These are phyloP conservation scores for Colletotrichum echinochloae DNA, from an alignment of 2,329 filamentous ascomycete species.

Conservation along the genomic window DNA sequence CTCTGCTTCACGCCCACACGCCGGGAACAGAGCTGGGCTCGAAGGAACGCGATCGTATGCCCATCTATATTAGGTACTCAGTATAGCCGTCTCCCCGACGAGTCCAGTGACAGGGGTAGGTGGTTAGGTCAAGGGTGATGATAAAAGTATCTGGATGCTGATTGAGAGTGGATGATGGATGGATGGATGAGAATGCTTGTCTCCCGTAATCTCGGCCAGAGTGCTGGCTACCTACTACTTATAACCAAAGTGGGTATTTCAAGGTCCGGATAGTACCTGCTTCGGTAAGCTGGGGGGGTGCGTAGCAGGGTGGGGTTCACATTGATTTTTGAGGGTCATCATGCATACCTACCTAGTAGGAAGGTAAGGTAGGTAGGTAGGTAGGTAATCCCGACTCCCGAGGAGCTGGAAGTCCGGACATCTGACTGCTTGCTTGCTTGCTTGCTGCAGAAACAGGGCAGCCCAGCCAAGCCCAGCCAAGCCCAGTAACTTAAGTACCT, in stretches of 20 bases:
- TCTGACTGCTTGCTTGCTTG: not conserved
- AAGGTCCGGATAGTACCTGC: not conserved
- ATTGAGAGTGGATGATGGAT: not conserved
- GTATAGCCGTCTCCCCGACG: not conserved
- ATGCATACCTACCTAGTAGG: not conserved
- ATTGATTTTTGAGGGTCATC: not conserved
- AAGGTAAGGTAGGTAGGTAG: no score
- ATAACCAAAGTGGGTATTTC: no score
- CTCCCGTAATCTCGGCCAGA: conserved; percentile 4
- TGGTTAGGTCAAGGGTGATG: not conserved
- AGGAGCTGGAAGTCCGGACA: conserved; percentile 32
- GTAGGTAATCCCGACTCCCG: no score
- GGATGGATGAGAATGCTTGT: not conserved
- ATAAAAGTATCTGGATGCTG: not conserved
- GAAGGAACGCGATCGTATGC: conserved; percentile 12
- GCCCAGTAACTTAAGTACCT: no score
- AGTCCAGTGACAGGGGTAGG: not conserved
- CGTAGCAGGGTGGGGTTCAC: conserved; percentile 3
- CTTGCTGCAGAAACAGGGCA: conserved; percentile 2
- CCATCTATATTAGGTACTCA: not conserved
- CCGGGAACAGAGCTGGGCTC: conserved; percentile 12
- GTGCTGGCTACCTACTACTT: not conserved
- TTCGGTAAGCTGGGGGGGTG: not conserved
- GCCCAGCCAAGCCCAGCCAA: not conserved
- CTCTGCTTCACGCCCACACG: conserved; percentile 32